phyloP scores from a whole-genome alignment of 2,329 filamentous ascomycete species.

The Aspergillus fructus region DNA sequence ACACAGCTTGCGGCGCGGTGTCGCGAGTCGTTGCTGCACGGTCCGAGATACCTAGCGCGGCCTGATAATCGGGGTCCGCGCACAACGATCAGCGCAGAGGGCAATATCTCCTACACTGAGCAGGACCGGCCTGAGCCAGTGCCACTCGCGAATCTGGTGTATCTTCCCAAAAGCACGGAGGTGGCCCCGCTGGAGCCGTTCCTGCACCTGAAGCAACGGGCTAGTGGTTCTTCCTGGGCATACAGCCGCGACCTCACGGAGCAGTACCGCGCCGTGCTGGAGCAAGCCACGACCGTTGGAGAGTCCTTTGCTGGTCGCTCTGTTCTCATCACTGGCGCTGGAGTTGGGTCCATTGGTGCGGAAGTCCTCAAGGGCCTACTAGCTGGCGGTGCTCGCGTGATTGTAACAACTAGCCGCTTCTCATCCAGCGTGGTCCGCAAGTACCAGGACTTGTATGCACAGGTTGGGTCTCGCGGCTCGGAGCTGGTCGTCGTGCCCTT shows the following conservation, averaged over 20 bases:
- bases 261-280: conserved; percentile 85
- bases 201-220: conserved; percentile 93
- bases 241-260: conserved; percentile 99
- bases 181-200: conserved; percentile 49
- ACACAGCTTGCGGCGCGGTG: not conserved
- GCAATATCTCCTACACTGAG: not conserved
- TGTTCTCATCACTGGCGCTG: conserved; percentile 95
- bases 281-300: conserved; percentile 39
- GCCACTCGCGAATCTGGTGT: conserved; percentile 50
- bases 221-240: conserved; percentile 75
- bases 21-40: not conserved
- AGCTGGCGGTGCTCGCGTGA: conserved; percentile 91
- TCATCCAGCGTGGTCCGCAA: conserved; percentile 99
- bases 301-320: conserved; percentile 70
- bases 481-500: conserved; percentile 98
- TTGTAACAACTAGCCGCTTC: conserved; percentile 95
- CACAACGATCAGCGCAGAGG: not conserved
- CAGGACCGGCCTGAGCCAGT: conserved; percentile 53
- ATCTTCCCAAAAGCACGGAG: not conserved
- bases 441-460: conserved; percentile 97
- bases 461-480: conserved; percentile 87
- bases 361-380: conserved; percentile 95
- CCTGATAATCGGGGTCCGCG: not conserved
- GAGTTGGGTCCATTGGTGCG: conserved; percentile 94
- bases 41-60: not conserved